A percentile compares a stretch with the other conserved stretches of the same genome.
These are phyloP conservation scores for Elsinoe batatas DNA, from an alignment of 2,329 filamentous ascomycete genomes.

Conservation along the genomic window DNA sequence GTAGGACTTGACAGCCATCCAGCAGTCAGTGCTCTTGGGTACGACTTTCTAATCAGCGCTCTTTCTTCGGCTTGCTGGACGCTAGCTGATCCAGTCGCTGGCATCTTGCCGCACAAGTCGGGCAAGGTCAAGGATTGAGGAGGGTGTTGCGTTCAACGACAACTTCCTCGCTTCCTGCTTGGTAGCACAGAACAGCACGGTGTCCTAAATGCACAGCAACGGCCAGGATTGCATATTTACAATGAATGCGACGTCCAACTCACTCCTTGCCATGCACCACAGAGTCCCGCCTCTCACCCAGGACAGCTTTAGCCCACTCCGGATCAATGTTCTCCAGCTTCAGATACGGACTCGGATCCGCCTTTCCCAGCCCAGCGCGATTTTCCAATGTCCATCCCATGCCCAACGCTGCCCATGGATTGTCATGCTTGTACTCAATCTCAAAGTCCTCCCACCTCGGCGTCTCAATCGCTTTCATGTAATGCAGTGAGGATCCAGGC, in stretches of 20 bases:
- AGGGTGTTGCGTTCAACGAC: neutral
- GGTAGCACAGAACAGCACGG: too few species aligned
- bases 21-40: conserved; percentile 24
- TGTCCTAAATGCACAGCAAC: too few species aligned
- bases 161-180: too few species aligned
- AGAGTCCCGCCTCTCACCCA: conserved; percentile 11
- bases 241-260: neutral
- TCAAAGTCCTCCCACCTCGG: conserved; percentile 38
- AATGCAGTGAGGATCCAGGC: conserved; percentile 44
- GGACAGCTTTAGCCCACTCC: conserved; percentile 30
- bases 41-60: conserved; percentile 21
- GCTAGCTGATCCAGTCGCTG: neutral
- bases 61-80: neutral
- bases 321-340: conserved; percentile 34
- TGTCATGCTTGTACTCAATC: conserved; percentile 31
- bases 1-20: conserved; percentile 21
- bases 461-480: conserved; percentile 30
- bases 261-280: neutral
- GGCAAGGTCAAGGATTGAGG: neutral
- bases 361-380: conserved; percentile 17
- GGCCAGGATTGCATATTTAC: too few species aligned
- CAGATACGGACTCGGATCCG: conserved; percentile 32
- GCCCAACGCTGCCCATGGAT: conserved; percentile 34
- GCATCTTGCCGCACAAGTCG: neutral
- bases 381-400: conserved; percentile 32